Evolutionary conservation across 148 eudicot species (phyloP).

Genomic region (Persicaria tinctoria): DNA sequence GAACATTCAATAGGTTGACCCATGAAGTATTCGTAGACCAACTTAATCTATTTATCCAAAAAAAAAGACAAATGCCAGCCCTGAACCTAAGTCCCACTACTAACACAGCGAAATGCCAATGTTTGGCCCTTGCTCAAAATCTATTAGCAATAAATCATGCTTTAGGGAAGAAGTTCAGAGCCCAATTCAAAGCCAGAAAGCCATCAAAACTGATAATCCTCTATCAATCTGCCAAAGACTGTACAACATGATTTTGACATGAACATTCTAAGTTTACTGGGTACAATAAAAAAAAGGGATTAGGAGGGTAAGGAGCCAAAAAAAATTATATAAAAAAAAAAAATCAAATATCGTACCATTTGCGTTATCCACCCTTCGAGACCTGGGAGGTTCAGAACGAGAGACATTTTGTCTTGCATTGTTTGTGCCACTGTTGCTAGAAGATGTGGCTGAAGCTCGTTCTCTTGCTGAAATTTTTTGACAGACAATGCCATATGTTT

Average conservation of each 20-base stretch:
- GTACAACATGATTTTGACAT: neutral
- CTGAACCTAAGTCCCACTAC: neutral
- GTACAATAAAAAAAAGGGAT: neutral
- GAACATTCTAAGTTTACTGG: neutral
- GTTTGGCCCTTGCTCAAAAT: neutral
- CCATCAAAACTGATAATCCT: neutral
- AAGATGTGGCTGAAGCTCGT: slow-evolving; percentile 38
- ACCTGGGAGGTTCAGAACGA: slow-evolving; percentile 36
- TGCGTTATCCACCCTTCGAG: slow-evolving; percentile 37
- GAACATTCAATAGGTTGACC: neutral
- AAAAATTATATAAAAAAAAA: neutral
- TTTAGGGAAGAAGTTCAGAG: neutral
- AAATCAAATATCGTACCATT: slow-evolving; percentile 28
- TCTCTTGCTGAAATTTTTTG: slow-evolving; percentile 35
- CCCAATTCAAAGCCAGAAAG: neutral
- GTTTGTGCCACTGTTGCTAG: slow-evolving; percentile 34
- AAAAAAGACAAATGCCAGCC: neutral
- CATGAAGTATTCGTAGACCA: neutral
- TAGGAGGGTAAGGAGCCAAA: neutral
- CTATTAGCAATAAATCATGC: neutral
- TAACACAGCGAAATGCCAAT: no score
- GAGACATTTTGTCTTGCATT: slow-evolving; percentile 41
- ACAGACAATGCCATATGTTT: neutral
- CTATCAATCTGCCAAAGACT: neutral
- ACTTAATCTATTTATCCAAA: neutral